Evolutionary conservation across 805 yeast genomes (phyloP), one percentile per base, ranked within the genome.

Genomic region (Candida sakaeoensis): DNA sequence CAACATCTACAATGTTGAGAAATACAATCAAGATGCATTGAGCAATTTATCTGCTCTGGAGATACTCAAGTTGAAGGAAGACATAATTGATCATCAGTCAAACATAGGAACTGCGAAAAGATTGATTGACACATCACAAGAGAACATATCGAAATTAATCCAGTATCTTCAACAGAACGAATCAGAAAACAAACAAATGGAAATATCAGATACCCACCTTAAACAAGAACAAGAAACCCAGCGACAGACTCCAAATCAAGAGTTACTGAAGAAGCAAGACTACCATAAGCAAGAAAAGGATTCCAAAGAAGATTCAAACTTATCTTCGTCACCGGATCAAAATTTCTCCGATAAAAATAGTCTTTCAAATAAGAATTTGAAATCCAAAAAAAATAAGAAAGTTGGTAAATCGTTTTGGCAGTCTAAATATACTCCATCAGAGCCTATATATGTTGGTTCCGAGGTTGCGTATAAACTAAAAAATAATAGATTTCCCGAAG

Each of bases 381-480:
- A 42, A 31, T 28, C 38, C 3, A 33, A 34, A 29, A 19, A 23
- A 16, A 36, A 31, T 16, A 46, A 46, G 29, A 61, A 60, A 39
- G 48, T 46, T 16, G 82, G 80, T 5, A 58, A 70, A 42, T 72
- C 72, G 54, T 76, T 49, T 52, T 63, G 70, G 48, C 61, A 62
- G n/a, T 77, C 85, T 33, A 74, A 75, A 21, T 81, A 58, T 57
- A 82, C 81, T 51, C 78, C 82, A 1, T 68, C 71, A 19, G 84
- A 74, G 26, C 77, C 82, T 0, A 67, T 81, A 4, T 49, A 55
- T 2, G 63, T 84, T 1, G 90, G 91, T 1, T 76, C 93, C 0
- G 95, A 86, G 50, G 96, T 93, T 0, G 98, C 97, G 1, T 91
- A 82, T 65, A 81, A 82, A 55, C 74, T 89, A 17, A 74, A 74